phyloP scores from a whole-genome alignment of 345 rosid species.

The Clarkia xantiana region DNA sequence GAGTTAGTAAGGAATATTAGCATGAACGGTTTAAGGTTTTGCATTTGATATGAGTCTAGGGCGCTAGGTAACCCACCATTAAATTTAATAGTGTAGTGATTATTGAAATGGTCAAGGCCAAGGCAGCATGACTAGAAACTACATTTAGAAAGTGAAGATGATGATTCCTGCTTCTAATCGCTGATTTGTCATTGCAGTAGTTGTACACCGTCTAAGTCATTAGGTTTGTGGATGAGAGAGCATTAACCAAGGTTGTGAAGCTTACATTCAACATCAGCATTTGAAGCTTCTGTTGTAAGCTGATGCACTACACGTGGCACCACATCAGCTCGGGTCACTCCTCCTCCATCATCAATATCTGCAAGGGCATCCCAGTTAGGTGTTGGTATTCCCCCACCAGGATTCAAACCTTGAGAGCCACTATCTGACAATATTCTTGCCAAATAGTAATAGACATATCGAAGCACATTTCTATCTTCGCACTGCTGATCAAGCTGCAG shows the following conservation, averaged over 20 bases:
- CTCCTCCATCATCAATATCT: conserved; percentile 93
- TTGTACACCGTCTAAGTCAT: too few species aligned
- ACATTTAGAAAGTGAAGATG: too few species aligned
- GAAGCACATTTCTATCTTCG: conserved; percentile 80
- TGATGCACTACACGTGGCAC: conserved; percentile 76
- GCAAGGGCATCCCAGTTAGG: conserved; percentile 99
- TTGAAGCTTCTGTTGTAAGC: conserved; percentile 65
- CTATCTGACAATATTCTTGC: conserved; percentile 90
- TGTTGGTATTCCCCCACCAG: conserved; percentile 98
- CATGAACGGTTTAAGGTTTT: too few species aligned
- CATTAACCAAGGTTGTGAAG: conserved; percentile 1
- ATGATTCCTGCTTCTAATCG: too few species aligned
- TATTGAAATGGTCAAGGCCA: too few species aligned
- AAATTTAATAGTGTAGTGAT: too few species aligned
- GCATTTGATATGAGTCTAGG: too few species aligned
- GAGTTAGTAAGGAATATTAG: too few species aligned
- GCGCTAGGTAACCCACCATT: too few species aligned
- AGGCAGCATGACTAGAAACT: too few species aligned
- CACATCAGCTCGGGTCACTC: conserved; percentile 98
- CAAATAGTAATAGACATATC: conserved; percentile 97
- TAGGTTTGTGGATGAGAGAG: too few species aligned
- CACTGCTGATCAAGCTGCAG: conserved; percentile 93
- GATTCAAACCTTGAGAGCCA: conserved; percentile 67
- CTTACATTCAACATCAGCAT: conserved; percentile 71
- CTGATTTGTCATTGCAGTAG: too few species aligned